Evolutionary conservation across 371 early-diverging fungal species (phyloP), one percentile per base, ranked within the genome.

Genomic region (Rhizomucor pusillus): DNA sequence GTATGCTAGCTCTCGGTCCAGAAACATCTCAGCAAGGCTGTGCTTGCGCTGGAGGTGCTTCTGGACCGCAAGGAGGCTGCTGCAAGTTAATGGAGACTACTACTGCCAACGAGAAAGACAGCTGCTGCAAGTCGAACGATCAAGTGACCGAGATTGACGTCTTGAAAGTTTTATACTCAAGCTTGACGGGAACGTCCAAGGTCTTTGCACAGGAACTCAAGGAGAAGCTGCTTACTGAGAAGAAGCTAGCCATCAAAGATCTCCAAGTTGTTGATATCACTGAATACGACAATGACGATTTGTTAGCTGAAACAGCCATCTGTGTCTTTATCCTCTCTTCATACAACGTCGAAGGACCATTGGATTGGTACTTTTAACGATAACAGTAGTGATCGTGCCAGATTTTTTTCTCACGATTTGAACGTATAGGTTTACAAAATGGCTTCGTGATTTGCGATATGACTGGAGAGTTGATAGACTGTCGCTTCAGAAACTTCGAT

Each of bases 261-360:
- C 47, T 70, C 11, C 62, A 70, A 22, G 44, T 79, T 6, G 58
- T 86, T 56, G 85, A 87, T 59, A 75, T 87, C 51, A 80, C 83
- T 24, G 84, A 86, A 33, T 87, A 88, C 43, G 87, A 87, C 45
- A 84, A 85, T n/a, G 89, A 90, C 52, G 81, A 85, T 50, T 68
- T 89, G 43, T 59, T 80, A 52, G 58, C 76, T 16, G 84, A 87
- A 54, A 79, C 79, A 0, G 62, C 75, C 5, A 69, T 84, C 3
- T 84, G 83, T 52, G 62, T 89, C 18, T 87, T 91, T 62, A 59
- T 89, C 39, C 56, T 90, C 3, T 82, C 89, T 6, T 88, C 86
- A 0, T 90, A 87, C 57, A 84, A 85, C 33, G 87, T 89, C 5
- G 91, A 90, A 56, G 82, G 81, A 3, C 88, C 90, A 19, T 73